Evolutionary conservation across 2,329 filamentous ascomycete genomes (phyloP), one percentile per base, ranked within the genome.

Genomic region (Penicillium expansum): DNA sequence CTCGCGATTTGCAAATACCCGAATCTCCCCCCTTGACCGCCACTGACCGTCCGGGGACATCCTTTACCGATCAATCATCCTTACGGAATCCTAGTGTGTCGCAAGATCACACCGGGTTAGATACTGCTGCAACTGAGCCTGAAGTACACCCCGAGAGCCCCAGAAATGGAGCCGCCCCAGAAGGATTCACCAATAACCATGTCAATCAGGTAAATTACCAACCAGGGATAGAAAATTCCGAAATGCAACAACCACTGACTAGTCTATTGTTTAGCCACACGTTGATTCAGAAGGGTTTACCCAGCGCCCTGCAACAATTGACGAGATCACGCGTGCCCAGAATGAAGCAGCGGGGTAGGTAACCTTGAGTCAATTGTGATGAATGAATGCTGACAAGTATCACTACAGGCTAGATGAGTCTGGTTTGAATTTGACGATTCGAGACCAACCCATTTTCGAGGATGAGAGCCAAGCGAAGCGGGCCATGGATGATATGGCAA

Each of bases 381-480:
- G 18, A 5, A 32, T n/a, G 37, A 32, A 37, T 20, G 24, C 59
- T 71, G 53, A 72, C 48, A n/a, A 20, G 38, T 48, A 47, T 49
- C 22, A 9, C 16, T 48, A 58, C 53, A 79, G 71, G 32, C 45
- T 68, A 56, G 78, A 80, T 37, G 78, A 79, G 35, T 67, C 74
- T 10, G 71, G 74, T 18, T 68, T 79, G 52, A 80, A 79, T 55
- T 63, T 81, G 50, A 79, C 75, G 14, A 81, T 81, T 47, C 71
- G 78, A 32, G 78, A 80, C 48, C 71, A 80, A 55, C 79, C 79
- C 2, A 80, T 81, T 45, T 74, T 76, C 24, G 79, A 81, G 67
- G 78, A 80, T 63, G 77, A 79, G 58, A 72, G 69, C 48, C 77
- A 80, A 64, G 78, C 79, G n/a, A 75, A 79, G 62, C 70, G 74